Evolutionary conservation across 2,329 filamentous ascomycete genomes (phyloP), one percentile per base, ranked within the genome.

Genomic region (Seiridium unicorne): DNA sequence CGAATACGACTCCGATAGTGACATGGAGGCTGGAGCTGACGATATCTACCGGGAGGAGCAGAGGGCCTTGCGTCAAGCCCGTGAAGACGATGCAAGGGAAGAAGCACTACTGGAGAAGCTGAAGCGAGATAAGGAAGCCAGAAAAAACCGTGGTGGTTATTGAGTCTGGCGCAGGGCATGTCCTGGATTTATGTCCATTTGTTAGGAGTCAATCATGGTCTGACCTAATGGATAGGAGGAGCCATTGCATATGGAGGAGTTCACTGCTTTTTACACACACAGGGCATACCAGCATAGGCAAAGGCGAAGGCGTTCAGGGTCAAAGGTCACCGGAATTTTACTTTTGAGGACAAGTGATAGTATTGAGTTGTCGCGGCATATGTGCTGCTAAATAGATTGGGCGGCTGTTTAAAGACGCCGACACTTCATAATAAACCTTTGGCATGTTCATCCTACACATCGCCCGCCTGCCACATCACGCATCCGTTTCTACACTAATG

Each of bases 1-100:
- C 38, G 74, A 76, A 5, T 89, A 90, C 64, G 82, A 79, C 3
- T 88, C 86, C 0, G 89, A 89, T 4, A 91, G 89, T 5, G 90
- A 92, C 67, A 93, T 93, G 89, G 90, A 93, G 72, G 91, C 89
- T 2, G 89, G 89, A 40, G 72, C 89, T 44, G 88, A 88, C 62
- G 90, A 93, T 66, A 84, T 93, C 57, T 89, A 92, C 62, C 77
- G 82, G 42, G 91, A 94, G 72, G 91, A 94, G 71, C 77, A 80
- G 51, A 70, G 77, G 55, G 89, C 90, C 2, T 83, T 88, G 61
- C 74, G 77, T 36, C 79, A 82, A 58, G 91, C 89, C 32, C 84
- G 84, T 49, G 81, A 82, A 51, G 91, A 93, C 70, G 91, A 93
- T 61, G 89, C 85, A 73, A 63, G 63, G 58, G 71, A 73, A 61